Conservation (phyloP, 768 basidiomycete species). For the Lactifluus rugatus region DNA sequence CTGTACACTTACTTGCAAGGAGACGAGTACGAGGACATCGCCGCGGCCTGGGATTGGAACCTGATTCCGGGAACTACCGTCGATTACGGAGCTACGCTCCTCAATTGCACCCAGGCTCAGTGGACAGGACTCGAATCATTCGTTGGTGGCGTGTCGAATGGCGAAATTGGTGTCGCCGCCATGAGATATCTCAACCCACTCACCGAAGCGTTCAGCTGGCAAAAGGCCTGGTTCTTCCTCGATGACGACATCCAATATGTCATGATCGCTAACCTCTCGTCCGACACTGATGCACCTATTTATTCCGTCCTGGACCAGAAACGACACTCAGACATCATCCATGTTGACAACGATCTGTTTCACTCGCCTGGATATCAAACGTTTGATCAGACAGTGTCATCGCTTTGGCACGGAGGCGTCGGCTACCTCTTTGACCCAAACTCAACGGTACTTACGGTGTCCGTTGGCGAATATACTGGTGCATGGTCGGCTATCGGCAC, state of each 20-base stretch:
- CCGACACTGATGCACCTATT: constrained; percentile 37
- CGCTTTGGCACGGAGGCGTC: constrained; percentile 58
- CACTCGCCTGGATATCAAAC: neutral
- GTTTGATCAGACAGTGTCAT: constrained; percentile 25
- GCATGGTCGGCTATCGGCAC: constrained; percentile 49
- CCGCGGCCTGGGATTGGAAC: constrained; percentile 70
- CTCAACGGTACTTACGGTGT: constrained; percentile 27
- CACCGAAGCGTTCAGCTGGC: constrained; percentile 45
- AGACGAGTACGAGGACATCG: constrained; percentile 64
- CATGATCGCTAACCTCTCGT: constrained; percentile 44
- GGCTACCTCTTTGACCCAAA: constrained; percentile 46
- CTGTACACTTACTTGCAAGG: constrained; percentile 56
- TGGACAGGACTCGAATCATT: constrained; percentile 43
- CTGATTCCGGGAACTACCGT: constrained; percentile 64
- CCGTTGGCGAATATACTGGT: constrained; percentile 42
- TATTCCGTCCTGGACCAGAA: constrained; percentile 63
- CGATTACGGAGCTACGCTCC: constrained; percentile 47
- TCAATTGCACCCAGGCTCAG: constrained; percentile 37
- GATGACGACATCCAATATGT: constrained; percentile 53
- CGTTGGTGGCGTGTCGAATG: constrained; percentile 59
- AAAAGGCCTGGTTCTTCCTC: constrained; percentile 70
- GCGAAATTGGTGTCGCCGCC: constrained; percentile 43
- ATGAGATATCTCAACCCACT: constrained; percentile 62
- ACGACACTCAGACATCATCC: constrained; percentile 34
- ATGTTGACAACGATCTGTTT: constrained; percentile 31